These are phyloP conservation scores for Ajuga reptans DNA, from an alignment of 305 asterid species.

Conservation along the genomic window DNA sequence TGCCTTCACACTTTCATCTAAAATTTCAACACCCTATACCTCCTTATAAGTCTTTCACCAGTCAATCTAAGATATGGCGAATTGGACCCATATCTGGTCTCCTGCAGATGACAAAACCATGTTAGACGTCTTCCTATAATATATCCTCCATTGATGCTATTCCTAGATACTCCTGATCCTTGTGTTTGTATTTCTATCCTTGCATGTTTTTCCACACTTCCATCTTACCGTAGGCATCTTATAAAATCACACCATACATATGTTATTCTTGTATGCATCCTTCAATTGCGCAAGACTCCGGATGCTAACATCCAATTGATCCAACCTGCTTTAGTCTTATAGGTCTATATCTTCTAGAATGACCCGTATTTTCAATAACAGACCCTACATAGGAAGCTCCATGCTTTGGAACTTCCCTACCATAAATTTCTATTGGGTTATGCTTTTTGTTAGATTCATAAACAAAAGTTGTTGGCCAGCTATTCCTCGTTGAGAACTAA, in stretches of 20 bases:
- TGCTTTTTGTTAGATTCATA: background rate
- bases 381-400: background rate
- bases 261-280: background rate
- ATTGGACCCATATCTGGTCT: background rate
- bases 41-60: background rate
- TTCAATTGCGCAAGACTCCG: background rate
- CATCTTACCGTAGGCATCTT: background rate
- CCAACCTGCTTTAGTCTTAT: background rate
- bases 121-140: background rate
- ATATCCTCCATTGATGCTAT: background rate
- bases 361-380: background rate
- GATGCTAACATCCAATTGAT: background rate
- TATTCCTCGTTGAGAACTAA: background rate
- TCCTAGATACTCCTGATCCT: background rate
- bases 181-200: background rate
- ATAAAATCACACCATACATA: background rate
- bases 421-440: background rate
- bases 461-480: background rate
- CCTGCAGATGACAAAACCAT: no score
- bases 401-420: background rate
- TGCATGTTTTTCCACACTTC: background rate
- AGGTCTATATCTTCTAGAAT: background rate
- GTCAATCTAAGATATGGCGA: background rate
- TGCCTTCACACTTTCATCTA: background rate
- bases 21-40: no score